Evolutionary conservation across 1,284 basidiomycete species (phyloP).

Genomic region (Boletus sp.): DNA sequence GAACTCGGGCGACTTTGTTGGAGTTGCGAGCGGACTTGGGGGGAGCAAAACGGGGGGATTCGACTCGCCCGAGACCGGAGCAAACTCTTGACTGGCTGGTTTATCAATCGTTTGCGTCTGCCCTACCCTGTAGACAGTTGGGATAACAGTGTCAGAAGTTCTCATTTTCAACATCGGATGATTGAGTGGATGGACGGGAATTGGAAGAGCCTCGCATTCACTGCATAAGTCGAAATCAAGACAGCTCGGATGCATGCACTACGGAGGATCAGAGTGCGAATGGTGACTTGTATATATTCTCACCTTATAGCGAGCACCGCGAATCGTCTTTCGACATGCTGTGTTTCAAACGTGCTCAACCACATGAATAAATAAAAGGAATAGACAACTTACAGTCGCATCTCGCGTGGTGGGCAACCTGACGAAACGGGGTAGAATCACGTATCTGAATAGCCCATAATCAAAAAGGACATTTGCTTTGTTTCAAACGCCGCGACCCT

Average conservation of each 20-base stretch:
- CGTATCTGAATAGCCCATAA: conserved; percentile 25
- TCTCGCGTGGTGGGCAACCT: conserved; percentile 43
- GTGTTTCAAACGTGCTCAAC: conserved; percentile 1
- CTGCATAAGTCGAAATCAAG: conserved; percentile 83
- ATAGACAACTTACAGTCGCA: conserved; percentile 44
- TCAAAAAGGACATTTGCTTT: not conserved
- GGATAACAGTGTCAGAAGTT: conserved; percentile 47
- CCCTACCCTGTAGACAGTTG: conserved; percentile 43
- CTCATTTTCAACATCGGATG: conserved; percentile 84
- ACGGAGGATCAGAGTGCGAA: conserved; percentile 11
- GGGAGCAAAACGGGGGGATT: not conserved
- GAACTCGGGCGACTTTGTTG: not conserved
- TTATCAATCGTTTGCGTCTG: conserved; percentile 26
- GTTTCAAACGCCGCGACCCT: not conserved
- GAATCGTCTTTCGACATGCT: conserved; percentile 56
- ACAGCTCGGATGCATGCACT: conserved; percentile 82
- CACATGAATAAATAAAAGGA: not conserved
- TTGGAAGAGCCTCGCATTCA: conserved; percentile 77
- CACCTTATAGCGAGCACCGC: conserved; percentile 71
- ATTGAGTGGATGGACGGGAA: conserved; percentile 65
- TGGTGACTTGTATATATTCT: conserved; percentile 1
- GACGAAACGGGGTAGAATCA: conserved; percentile 11
- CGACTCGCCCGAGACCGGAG: not conserved
- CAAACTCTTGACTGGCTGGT: not conserved
- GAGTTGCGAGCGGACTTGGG: not conserved